Evolutionary conservation across 805 yeast species (phyloP).

Genomic region (Isabelozyma rhagii): DNA sequence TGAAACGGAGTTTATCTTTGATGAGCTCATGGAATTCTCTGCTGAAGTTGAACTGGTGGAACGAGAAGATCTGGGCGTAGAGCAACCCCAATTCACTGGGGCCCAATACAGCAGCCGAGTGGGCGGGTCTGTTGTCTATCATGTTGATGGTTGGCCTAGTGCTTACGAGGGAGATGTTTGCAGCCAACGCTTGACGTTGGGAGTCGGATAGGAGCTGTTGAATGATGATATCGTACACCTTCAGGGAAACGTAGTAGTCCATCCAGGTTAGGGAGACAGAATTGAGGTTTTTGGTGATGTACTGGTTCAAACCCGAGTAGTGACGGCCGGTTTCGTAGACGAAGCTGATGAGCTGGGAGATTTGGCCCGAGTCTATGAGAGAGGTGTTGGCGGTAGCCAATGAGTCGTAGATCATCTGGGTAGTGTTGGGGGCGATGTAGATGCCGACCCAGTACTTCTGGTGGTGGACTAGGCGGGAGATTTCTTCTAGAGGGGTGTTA

Average conservation of each 20-base stretch:
- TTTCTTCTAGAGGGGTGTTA: slow-evolving; percentile 13
- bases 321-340: slow-evolving; percentile 28
- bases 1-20: slow-evolving; percentile 16
- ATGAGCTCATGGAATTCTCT: slow-evolving; percentile 19
- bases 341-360: slow-evolving; percentile 13
- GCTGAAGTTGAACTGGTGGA: slow-evolving; percentile 34
- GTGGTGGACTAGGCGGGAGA: slow-evolving; percentile 19
- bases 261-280: slow-evolving; percentile 18
- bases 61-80: slow-evolving; percentile 29
- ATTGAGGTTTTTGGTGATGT: slow-evolving; percentile 20
- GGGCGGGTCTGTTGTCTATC: slow-evolving; percentile 17
- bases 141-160: slow-evolving; percentile 19
- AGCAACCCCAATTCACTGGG: slow-evolving; percentile 32
- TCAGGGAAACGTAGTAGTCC: slow-evolving; percentile 13
- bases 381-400: slow-evolving; percentile 10
- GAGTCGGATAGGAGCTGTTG: slow-evolving; percentile 7
- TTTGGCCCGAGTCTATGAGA: slow-evolving; percentile 5
- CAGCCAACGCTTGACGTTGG: slow-evolving; percentile 9
- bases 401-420: slow-evolving; percentile 18
- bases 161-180: slow-evolving; percentile 15
- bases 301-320: slow-evolving; percentile 27
- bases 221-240: slow-evolving; percentile 15
- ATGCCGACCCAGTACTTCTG: slow-evolving; percentile 30
- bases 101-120: slow-evolving; percentile 21
- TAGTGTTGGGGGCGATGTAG: slow-evolving; percentile 22